Evolutionary conservation across 2,329 filamentous ascomycete species (phyloP).

Genomic region (Ceratocystis smalleyi): DNA sequence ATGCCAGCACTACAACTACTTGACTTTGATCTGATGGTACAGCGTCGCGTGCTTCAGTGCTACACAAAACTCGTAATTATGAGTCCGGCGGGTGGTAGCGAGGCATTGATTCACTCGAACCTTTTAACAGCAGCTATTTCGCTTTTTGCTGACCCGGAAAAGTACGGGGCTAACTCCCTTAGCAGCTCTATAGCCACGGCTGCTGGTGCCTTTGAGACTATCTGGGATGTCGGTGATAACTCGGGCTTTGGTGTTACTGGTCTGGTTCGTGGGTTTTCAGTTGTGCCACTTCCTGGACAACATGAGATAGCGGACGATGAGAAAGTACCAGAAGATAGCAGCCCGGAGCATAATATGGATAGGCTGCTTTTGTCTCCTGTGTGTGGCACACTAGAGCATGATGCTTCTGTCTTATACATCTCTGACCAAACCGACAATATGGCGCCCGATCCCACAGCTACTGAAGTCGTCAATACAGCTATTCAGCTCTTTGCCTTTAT

Average conservation of each 20-base stretch:
- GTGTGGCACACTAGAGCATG: constrained; percentile 73
- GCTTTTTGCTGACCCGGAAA: constrained; percentile 83
- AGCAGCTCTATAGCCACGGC: constrained; percentile 86
- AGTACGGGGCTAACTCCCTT: constrained; percentile 68
- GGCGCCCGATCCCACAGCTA: constrained; percentile 63
- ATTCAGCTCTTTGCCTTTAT: constrained; percentile 87
- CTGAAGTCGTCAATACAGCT: constrained; percentile 85
- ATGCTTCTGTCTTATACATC: constrained; percentile 62
- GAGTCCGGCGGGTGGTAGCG: constrained; percentile 69
- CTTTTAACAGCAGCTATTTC: constrained; percentile 77
- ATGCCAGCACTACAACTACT: constrained; percentile 75
- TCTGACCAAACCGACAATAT: constrained; percentile 21
- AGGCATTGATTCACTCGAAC: constrained; percentile 80
- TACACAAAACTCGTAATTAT: constrained; percentile 83
- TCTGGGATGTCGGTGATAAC: constrained; percentile 93
- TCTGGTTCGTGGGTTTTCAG: constrained; percentile 60
- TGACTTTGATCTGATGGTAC: constrained; percentile 85
- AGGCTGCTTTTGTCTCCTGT: constrained; percentile 51
- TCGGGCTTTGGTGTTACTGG: constrained; percentile 87
- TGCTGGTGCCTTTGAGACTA: constrained; percentile 74
- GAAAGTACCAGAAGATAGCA: constrained; percentile 34
- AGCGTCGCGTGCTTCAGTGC: constrained; percentile 82
- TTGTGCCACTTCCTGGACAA: constrained; percentile 55
- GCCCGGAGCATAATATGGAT: constrained; percentile 51
- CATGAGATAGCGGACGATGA: constrained; percentile 29